These are phyloP conservation scores for Astragalus glycyphyllos DNA, from an alignment of 306 rosid species.

Conservation along the genomic window DNA sequence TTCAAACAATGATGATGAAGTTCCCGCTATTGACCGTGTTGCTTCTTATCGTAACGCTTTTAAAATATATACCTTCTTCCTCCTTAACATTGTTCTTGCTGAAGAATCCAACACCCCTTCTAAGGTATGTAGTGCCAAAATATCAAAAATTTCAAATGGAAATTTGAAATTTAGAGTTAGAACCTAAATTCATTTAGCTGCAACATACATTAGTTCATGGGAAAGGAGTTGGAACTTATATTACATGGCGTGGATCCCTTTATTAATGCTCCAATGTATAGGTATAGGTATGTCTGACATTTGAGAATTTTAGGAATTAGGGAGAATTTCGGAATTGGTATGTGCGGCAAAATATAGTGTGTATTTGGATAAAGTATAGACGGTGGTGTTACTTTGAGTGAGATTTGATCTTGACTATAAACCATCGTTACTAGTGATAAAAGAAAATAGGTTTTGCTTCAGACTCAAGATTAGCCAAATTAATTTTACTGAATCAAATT, in stretches of 20 bases:
- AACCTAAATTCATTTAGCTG: not conserved
- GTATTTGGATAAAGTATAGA: not conserved
- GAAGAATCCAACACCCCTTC: conserved; percentile 58
- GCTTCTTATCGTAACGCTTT: conserved; percentile 85
- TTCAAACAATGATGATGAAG: conserved; percentile 48
- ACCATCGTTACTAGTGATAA: not conserved
- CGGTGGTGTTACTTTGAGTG: not conserved
- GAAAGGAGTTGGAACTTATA: not conserved
- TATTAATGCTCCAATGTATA: not conserved
- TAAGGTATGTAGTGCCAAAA: conserved; percentile 51
- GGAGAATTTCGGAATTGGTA: not conserved
- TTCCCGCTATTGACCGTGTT: conserved; percentile 58
- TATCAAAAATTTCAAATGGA: not conserved
- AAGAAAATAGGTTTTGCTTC: not conserved
- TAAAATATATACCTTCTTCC: conserved; percentile 81
- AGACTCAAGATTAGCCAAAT: not conserved
- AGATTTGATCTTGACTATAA: not conserved
- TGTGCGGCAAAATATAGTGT: not conserved
- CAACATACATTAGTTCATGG: not conserved
- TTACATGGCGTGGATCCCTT: not conserved
- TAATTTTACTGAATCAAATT: not conserved
- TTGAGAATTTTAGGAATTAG: not conserved
- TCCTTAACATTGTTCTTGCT: conserved; percentile 58
- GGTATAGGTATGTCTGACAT: not conserved
- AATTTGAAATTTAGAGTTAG: not conserved